These are phyloP conservation scores for Basidioascus undulatus DNA, from an alignment of 768 basidiomycete genomes.

Conservation along the genomic window DNA sequence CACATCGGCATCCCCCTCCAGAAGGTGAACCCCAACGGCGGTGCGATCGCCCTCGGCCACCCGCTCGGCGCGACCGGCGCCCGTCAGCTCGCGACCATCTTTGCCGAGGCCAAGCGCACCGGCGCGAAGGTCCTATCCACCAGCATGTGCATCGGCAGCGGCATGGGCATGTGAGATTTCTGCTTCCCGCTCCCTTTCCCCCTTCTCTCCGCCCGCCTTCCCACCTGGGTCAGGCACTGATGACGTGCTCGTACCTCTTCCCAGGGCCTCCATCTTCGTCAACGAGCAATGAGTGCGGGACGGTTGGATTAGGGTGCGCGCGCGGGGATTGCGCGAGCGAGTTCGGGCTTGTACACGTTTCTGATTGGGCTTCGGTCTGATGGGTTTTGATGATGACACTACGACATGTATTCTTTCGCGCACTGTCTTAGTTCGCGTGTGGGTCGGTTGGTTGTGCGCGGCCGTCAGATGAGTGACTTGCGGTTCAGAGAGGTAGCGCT, in stretches of 20 bases:
- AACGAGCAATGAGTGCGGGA: constrained; percentile 44
- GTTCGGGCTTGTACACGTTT: too few relatives aligned
- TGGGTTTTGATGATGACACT: too few relatives aligned
- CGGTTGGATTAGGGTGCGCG: too few relatives aligned
- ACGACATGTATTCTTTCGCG: too few relatives aligned
- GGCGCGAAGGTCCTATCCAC: constrained; percentile 57
- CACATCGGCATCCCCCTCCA: constrained; percentile 29
- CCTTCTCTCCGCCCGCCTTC: neutral
- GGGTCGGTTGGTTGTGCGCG: too few relatives aligned
- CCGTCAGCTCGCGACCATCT: constrained; percentile 62
- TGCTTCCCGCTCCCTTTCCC: neutral
- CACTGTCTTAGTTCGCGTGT: too few relatives aligned
- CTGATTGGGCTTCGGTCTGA: too few relatives aligned
- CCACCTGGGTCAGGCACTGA: neutral
- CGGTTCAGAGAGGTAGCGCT: too few relatives aligned
- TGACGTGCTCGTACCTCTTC: neutral
- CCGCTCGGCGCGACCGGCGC: constrained; percentile 28
- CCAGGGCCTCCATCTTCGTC: constrained; percentile 62
- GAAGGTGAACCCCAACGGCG: constrained; percentile 70
- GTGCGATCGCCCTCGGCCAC: constrained; percentile 47
- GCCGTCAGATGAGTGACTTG: too few relatives aligned
- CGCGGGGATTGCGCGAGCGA: too few relatives aligned
- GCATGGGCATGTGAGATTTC: constrained; percentile 27
- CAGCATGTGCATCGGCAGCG: constrained; percentile 73
- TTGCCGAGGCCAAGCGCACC: constrained; percentile 50